phyloP scores from a whole-genome alignment of 176 grass and related monocot genomes.

The Pontederia paniculata region DNA sequence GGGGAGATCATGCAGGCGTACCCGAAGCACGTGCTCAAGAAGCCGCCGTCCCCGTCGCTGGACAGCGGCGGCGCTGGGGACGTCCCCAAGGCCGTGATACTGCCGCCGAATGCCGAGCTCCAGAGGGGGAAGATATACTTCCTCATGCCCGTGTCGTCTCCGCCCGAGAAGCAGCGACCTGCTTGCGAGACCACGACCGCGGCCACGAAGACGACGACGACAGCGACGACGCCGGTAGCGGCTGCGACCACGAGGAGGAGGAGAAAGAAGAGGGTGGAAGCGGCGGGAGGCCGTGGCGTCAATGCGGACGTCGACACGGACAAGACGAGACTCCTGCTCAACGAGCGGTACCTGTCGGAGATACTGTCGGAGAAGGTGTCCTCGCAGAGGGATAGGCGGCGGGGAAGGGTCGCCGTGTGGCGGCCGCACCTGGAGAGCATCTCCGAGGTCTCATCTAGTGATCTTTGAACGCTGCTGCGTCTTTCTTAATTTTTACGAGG shows the following conservation, averaged over 20 bases:
- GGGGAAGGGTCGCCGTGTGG: conserved; percentile 77
- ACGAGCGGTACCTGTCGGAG: conserved; percentile 84
- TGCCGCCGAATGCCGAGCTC: conserved; percentile 81
- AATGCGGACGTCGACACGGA: conserved; percentile 8
- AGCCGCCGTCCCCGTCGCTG: conserved; percentile 41
- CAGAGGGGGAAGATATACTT: conserved; percentile 96
- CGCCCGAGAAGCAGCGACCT: background rate
- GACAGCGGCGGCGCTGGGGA: conserved; percentile 30
- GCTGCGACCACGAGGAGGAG: conserved; percentile 34
- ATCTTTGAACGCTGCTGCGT: conserved; percentile 52
- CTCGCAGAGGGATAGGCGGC: conserved; percentile 47
- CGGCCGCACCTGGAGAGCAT: conserved; percentile 95
- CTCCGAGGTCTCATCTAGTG: conserved; percentile 45
- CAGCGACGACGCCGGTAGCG: background rate
- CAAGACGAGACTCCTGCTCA: conserved; percentile 62
- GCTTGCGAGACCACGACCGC: background rate
- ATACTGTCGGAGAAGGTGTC: conserved; percentile 76
- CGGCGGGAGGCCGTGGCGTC: conserved; percentile 7
- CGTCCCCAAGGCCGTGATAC: conserved; percentile 49
- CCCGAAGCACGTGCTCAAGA: conserved; percentile 81
- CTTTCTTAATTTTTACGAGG: conserved; percentile 15
- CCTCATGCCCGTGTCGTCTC: conserved; percentile 49
- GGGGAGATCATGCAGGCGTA: conserved; percentile 84
- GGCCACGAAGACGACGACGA: conserved; percentile 24
- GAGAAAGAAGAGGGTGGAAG: conserved; percentile 12